Percentiles rank a stretch among this genome's conserved stretches.
Evolutionary conservation across 2,329 filamentous ascomycete genomes (phyloP).

Genomic region (Magnaporthiopsis poae): DNA sequence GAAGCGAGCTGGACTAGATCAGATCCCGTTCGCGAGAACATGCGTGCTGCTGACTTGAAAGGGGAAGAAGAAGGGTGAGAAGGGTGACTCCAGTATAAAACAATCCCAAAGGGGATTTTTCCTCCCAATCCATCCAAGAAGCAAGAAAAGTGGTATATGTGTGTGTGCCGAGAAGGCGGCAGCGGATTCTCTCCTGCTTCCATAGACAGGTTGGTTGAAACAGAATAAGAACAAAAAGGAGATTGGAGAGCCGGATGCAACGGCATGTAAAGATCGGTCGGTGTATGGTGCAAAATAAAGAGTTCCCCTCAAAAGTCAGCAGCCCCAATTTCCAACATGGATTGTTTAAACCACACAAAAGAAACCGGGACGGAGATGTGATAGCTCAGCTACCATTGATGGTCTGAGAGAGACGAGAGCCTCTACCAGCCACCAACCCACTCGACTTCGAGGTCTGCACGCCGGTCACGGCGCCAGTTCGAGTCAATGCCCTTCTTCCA

Average conservation of each 20-base stretch:
- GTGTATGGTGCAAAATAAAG: conserved; percentile 9
- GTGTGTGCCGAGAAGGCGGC: background rate
- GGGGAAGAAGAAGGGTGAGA: background rate
- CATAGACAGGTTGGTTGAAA: background rate
- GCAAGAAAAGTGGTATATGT: background rate
- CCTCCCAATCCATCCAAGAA: conserved; percentile 8
- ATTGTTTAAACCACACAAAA: background rate
- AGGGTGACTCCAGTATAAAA: background rate
- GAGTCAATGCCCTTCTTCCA: conserved; percentile 49
- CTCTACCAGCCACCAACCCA: conserved; percentile 85
- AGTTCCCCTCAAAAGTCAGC: conserved; percentile 12
- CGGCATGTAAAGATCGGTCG: conserved; percentile 11
- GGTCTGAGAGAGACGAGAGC: conserved; percentile 19
- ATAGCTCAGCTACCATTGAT: conserved; percentile 54
- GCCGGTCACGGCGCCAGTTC: conserved; percentile 53
- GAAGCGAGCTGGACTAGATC: conserved; percentile 48
- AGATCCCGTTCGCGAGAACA: conserved; percentile 12
- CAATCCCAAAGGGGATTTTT: conserved; percentile 3
- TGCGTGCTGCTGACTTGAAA: conserved; percentile 14
- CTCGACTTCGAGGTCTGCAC: conserved; percentile 68
- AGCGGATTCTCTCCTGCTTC: background rate
- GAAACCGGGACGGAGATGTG: conserved; percentile 12
- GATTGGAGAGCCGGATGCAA: conserved; percentile 16
- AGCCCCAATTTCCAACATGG: conserved; percentile 11
- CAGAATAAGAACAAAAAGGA: conserved; percentile 12